Percentiles rank a stretch among this genome's conserved stretches.
Conservation (phyloP, 352 stramenopile species). For the Aphanomyces invadans region DNA sequence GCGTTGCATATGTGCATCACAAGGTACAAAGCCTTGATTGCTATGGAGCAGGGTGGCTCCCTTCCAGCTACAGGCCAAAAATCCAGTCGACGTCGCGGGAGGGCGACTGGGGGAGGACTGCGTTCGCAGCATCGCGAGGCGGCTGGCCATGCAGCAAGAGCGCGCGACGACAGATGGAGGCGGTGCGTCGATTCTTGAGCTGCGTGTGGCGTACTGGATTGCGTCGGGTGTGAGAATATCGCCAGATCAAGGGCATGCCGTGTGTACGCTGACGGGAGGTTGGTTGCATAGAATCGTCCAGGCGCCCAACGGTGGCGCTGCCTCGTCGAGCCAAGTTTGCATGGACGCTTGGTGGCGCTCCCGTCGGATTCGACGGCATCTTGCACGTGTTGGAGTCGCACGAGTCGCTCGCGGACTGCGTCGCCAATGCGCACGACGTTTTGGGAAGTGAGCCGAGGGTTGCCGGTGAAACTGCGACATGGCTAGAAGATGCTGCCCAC, state of each 20-base stretch:
- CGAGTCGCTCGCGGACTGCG: neutral
- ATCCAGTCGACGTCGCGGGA: neutral
- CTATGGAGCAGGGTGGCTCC: no score
- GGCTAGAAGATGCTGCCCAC: neutral
- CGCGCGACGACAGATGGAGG: neutral
- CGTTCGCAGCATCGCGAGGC: neutral
- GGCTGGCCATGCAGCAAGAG: neutral
- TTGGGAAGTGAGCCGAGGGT: neutral
- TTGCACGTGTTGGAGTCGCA: neutral
- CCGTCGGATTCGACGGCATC: neutral
- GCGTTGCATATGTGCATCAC: slow-evolving; percentile 1
- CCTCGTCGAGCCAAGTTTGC: slow-evolving; percentile 13
- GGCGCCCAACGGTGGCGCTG: neutral
- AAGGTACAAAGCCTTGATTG: neutral
- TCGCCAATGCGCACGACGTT: neutral
- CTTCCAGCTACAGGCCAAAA: neutral
- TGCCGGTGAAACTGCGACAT: neutral
- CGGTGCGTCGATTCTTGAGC: no score
- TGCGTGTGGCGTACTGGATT: no score
- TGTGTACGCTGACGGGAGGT: neutral
- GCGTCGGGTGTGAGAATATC: no score
- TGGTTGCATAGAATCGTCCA: neutral
- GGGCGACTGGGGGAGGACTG: neutral
- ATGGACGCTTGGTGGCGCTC: neutral
- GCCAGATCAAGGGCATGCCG: no score